Conservation (phyloP, 306 rosid species). For the Astragalus glycyphyllos region DNA sequence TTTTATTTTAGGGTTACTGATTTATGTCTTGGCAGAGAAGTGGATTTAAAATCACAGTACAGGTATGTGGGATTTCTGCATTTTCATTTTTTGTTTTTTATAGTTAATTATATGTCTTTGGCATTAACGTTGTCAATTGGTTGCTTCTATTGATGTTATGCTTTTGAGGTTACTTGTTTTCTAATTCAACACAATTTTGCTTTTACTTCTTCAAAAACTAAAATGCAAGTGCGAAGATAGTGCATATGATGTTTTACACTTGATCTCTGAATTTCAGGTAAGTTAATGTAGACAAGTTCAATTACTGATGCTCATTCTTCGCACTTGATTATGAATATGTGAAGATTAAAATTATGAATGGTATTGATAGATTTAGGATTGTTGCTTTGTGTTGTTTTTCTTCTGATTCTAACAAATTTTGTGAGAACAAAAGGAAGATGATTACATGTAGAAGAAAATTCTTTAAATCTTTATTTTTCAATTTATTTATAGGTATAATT, state of each 20-base stretch:
- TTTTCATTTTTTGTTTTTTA: too few species aligned
- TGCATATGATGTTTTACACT: constrained; percentile 65
- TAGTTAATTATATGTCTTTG: too few species aligned
- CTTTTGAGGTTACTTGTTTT: not conserved
- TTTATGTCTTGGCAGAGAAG: too few species aligned
- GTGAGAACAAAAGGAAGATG: too few species aligned
- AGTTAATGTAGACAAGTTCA: constrained; percentile 57
- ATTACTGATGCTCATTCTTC: constrained; percentile 50
- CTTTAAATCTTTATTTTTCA: not conserved
- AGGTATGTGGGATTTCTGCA: too few species aligned
- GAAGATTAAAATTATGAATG: not conserved
- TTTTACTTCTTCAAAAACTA: not conserved
- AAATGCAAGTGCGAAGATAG: constrained; percentile 31
- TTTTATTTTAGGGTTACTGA: too few species aligned
- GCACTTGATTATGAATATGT: constrained; percentile 21
- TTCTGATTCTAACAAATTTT: too few species aligned
- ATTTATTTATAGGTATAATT: not conserved
- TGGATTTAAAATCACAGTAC: too few species aligned
- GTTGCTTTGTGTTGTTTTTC: too few species aligned
- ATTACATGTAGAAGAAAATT: too few species aligned
- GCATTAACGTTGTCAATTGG: not conserved
- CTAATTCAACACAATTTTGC: not conserved
- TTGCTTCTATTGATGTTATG: not conserved
- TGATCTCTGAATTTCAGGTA: constrained; percentile 72
- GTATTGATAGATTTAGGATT: not conserved